Conservation (phyloP, 106 monocot species). For the Acanthochlamys bracteata region DNA sequence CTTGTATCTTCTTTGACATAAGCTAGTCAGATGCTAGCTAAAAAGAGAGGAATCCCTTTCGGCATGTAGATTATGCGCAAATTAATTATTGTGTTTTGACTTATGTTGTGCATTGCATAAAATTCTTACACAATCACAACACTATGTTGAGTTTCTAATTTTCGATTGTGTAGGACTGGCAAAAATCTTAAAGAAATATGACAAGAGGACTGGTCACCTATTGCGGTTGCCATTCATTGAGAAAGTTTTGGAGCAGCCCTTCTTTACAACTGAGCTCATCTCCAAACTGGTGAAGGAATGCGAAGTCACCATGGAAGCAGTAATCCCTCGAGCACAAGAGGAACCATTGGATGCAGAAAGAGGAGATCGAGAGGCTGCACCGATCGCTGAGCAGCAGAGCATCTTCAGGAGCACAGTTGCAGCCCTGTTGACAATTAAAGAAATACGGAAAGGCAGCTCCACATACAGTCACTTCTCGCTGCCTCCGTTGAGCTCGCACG, state of each 20-base stretch:
- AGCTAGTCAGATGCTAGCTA: no score
- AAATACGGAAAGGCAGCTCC: constrained; percentile 76
- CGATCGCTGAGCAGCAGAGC: constrained; percentile 31
- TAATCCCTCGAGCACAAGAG: constrained; percentile 27
- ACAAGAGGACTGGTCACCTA: constrained; percentile 80
- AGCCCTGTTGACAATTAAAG: constrained; percentile 64
- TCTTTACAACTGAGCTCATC: constrained; percentile 79
- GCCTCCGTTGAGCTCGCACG: constrained; percentile 52
- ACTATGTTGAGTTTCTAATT: background rate
- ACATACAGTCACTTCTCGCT: constrained; percentile 76
- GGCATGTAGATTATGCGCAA: no score
- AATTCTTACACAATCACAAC: no score
- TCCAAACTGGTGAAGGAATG: constrained; percentile 80
- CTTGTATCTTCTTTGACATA: no score
- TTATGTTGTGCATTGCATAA: no score
- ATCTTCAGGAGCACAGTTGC: constrained; percentile 64
- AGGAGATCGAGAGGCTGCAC: background rate
- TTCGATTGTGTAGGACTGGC: constrained; percentile 39
- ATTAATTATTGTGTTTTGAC: no score
- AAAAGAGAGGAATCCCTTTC: no score
- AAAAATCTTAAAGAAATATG: constrained; percentile 95
- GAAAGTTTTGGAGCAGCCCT: constrained; percentile 76
- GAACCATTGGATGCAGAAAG: constrained; percentile 1
- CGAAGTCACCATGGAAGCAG: constrained; percentile 62
- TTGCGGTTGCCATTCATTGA: constrained; percentile 78